Evolutionary conservation across 306 rosid species (phyloP), one percentile per base, ranked within the genome.

Genomic region (Macrotyloma uniflorum): DNA sequence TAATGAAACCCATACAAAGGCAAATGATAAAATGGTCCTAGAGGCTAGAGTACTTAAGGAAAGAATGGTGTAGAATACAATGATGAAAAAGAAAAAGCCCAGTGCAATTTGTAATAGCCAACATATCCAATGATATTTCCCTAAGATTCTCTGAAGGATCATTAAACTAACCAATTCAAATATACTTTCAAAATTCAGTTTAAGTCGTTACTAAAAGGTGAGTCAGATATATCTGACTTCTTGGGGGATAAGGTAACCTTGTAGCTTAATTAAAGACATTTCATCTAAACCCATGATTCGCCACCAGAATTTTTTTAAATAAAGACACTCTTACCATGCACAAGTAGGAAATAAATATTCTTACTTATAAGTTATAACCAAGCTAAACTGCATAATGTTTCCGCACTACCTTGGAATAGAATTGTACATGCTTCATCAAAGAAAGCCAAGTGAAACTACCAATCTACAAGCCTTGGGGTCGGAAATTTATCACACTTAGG

Each of bases 371-470:
- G 51, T 6, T 36, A 47, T 61, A 55, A 57, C 46, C 38, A 59
- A 53, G 47, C 63, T 46, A 62, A 62, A 51, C 19, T 42, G 55
- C 72, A 62, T 23, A 62, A 26, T 13, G 66, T 70, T 73, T 50
- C 28, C 10, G 68, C 74, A 61, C 58, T 50, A 63, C 46, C 47
- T 53, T 12, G 67, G 11, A 6, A 50, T 15, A 72, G n/a, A 59
- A 47, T 11, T 61, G 24, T 46, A 50, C 50, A 28, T 64, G 33
- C 19, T 6, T 67, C 40, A 14, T 42, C n/a, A 28, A 13, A 42
- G 38, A 33, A 43, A 22, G 33, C 36, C 36, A 20, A 40, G 12
- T 8, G 63, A 53, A 72, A 43, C 67, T 72, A 79, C n/a, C 61
- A 72, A 9, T 18, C 66, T 50, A 79, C n/a, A 47, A 72, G 7